phyloP scores from a whole-genome alignment of 1,284 basidiomycete genomes.

The Neolentinus lepideus region DNA sequence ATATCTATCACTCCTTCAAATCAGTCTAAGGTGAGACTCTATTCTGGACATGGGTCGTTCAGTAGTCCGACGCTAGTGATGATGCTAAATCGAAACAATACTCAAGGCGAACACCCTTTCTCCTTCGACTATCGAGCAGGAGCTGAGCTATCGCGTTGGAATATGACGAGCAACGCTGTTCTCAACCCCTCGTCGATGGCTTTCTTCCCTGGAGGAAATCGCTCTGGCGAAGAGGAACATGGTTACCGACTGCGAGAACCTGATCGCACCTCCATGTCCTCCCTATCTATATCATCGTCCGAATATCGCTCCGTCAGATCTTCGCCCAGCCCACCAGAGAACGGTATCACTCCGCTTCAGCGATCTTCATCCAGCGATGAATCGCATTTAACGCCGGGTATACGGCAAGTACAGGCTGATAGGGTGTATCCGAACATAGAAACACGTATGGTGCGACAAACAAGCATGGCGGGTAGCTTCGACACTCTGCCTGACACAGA shows the following conservation, averaged over 20 bases:
- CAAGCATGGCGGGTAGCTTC: slow-evolving; percentile 41
- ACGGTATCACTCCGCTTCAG: slow-evolving; percentile 6
- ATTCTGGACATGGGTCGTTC: background rate
- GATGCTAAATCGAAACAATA: background rate
- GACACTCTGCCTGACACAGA: slow-evolving; percentile 51
- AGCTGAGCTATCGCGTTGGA: background rate
- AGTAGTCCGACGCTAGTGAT: background rate
- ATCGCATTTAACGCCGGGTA: slow-evolving; percentile 37
- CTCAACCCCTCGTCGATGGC: slow-evolving; percentile 1
- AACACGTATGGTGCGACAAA: slow-evolving; percentile 35
- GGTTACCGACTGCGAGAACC: background rate
- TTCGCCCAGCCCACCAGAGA: slow-evolving; percentile 55
- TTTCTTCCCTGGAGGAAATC: slow-evolving; percentile 5
- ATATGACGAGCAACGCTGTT: slow-evolving; percentile 11
- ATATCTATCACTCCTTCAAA: background rate
- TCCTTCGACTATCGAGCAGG: background rate
- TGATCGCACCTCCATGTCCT: slow-evolving; percentile 2
- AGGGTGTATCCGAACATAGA: slow-evolving; percentile 36
- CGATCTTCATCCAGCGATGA: slow-evolving; percentile 25
- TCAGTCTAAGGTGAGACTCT: background rate
- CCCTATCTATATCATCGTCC: slow-evolving; percentile 29
- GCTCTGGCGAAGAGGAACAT: slow-evolving; percentile 8
- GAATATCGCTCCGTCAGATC: slow-evolving; percentile 62
- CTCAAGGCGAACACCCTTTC: background rate
- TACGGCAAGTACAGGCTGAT: slow-evolving; percentile 39